Conservation (phyloP, 306 rosid genomes). For the Biancaea sappan region DNA sequence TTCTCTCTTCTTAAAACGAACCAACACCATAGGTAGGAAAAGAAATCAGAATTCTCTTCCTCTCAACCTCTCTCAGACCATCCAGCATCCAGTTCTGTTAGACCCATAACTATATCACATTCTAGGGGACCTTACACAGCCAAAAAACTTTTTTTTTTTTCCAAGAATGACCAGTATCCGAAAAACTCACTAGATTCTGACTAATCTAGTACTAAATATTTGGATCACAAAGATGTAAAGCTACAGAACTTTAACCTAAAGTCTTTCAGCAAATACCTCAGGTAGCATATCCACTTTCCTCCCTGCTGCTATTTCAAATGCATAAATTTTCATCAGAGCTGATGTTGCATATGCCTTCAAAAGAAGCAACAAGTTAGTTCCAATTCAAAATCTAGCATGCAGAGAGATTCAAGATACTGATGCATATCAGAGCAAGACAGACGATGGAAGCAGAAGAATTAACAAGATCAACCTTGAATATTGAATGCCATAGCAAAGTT, state of each 20-base stretch:
- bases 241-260: neutral
- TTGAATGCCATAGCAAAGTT: neutral
- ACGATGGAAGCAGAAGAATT: neutral
- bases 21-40: too few species aligned
- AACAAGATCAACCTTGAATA: neutral
- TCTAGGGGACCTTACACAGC: too few species aligned
- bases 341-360: slow-evolving; percentile 72
- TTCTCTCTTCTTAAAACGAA: too few species aligned
- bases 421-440: neutral
- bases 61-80: too few species aligned
- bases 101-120: too few species aligned
- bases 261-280: slow-evolving; percentile 50
- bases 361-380: slow-evolving; percentile 25
- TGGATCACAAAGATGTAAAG: too few species aligned
- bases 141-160: too few species aligned
- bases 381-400: slow-evolving; percentile 4
- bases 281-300: slow-evolving; percentile 67
- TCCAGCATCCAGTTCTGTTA: too few species aligned
- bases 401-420: neutral
- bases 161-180: too few species aligned
- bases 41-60: too few species aligned
- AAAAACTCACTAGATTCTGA: too few species aligned
- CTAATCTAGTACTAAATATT: too few species aligned
- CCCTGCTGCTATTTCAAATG: slow-evolving; percentile 63
- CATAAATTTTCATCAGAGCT: slow-evolving; percentile 70